Conservation (phyloP, 495 filamentous ascomycete genomes). For the Cudoniella acicularis region DNA sequence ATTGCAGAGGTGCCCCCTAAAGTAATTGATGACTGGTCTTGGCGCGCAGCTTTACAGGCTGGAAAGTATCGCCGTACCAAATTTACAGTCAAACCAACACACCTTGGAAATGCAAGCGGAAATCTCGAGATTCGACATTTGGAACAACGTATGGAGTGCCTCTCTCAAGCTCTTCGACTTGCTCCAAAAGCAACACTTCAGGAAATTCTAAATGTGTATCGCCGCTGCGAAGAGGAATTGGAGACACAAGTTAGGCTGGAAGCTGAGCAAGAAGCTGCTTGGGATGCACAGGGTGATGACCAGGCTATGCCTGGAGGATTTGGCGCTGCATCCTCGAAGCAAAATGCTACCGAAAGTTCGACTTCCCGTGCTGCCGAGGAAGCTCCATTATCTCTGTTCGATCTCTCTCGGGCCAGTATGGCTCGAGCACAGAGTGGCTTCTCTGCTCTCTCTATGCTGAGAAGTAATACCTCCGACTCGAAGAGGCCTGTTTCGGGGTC, state of each 20-base stretch:
- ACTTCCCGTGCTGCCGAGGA: conserved; percentile 51
- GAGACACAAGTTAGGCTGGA: conserved; percentile 64
- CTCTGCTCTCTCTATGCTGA: conserved; percentile 38
- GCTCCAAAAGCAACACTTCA: conserved; percentile 74
- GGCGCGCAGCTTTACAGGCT: conserved; percentile 87
- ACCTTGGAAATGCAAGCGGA: conserved; percentile 48
- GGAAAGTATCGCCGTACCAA: conserved; percentile 67
- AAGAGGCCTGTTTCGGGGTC: neutral
- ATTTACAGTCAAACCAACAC: conserved; percentile 41
- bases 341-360: conserved; percentile 26
- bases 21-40: conserved; percentile 72
- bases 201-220: conserved; percentile 82
- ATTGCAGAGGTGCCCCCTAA: conserved; percentile 19
- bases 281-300: conserved; percentile 63
- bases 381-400: conserved; percentile 91
- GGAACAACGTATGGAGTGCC: conserved; percentile 85
- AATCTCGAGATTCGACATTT: conserved; percentile 60
- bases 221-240: conserved; percentile 84
- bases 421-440: conserved; percentile 61
- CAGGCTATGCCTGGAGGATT: conserved; percentile 67
- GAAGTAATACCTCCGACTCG: neutral
- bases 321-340: conserved; percentile 27
- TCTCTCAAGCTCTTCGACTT: conserved; percentile 78
- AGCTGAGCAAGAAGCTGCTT: conserved; percentile 66
- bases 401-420: conserved; percentile 76